phyloP scores from a whole-genome alignment of 768 basidiomycete genomes.

The Pleurotus tuber-regium region DNA sequence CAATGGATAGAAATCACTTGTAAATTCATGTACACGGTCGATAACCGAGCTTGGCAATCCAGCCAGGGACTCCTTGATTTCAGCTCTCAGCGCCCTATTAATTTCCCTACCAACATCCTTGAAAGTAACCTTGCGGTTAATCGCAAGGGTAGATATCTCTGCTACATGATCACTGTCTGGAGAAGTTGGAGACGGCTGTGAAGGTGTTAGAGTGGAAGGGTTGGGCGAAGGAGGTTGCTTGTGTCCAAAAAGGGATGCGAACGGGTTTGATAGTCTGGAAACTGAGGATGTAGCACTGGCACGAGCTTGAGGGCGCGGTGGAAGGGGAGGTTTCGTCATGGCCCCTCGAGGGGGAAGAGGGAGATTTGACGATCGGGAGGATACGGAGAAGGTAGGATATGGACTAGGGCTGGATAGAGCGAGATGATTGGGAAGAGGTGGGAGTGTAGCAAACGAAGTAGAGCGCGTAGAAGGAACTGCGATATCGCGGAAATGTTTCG shows the following conservation, averaged over 20 bases:
- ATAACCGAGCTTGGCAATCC: constrained; percentile 52
- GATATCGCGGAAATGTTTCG: constrained; percentile 17
- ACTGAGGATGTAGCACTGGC: constrained; percentile 20
- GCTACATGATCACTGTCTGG: constrained; percentile 32
- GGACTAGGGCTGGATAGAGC: constrained; percentile 3
- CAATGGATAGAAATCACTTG: constrained; percentile 56
- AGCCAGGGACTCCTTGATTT: constrained; percentile 49
- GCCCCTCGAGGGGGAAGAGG: constrained; percentile 9
- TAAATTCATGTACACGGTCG: constrained; percentile 57
- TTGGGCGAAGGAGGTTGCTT: constrained; percentile 27
- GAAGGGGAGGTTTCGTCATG: constrained; percentile 35
- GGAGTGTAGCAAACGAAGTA: constrained; percentile 36
- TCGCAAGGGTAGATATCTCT: constrained; percentile 61
- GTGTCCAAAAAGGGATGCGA: constrained; percentile 74
- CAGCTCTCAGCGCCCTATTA: constrained; percentile 48
- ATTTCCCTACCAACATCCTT: constrained; percentile 54
- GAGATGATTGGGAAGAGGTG: constrained; percentile 16
- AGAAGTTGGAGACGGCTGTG: constrained; percentile 27
- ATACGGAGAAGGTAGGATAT: constrained; percentile 9
- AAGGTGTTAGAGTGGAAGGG: constrained; percentile 22
- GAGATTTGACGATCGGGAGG: constrained; percentile 1
- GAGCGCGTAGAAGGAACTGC: constrained; percentile 29
- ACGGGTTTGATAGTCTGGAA: constrained; percentile 66
- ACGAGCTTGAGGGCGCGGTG: constrained; percentile 34
- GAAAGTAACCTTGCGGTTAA: constrained; percentile 49